Evolutionary conservation across 495 filamentous ascomycete species (phyloP).

Genomic region (Neurospora africana): DNA sequence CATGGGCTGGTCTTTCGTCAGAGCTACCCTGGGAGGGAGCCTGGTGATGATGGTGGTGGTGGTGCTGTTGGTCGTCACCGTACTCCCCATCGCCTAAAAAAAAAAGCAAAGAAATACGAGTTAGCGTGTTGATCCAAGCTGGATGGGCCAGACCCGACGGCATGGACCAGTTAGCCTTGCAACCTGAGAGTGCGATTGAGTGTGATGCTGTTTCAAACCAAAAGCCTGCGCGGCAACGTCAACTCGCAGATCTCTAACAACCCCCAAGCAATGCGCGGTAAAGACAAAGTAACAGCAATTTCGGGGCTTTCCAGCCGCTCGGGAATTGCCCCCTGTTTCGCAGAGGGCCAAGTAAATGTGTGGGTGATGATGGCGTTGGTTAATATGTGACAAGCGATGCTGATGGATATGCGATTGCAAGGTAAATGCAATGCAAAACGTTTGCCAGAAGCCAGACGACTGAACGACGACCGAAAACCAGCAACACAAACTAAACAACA

Average conservation of each 20-base stretch:
- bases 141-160: not conserved
- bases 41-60: conserved; percentile 47
- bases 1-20: conserved; percentile 64
- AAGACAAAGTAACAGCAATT: not conserved
- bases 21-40: conserved; percentile 32
- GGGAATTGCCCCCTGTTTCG: conserved; percentile 9
- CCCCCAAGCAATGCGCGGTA: conserved; percentile 6
- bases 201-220: conserved; percentile 22
- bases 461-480: conserved; percentile 29
- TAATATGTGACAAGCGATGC: conserved; percentile 30
- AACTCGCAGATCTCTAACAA: conserved; percentile 20
- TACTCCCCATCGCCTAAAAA: conserved; percentile 44
- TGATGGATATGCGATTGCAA: conserved; percentile 18
- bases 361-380: conserved; percentile 23
- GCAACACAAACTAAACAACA: conserved; percentile 29
- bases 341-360: conserved; percentile 6
- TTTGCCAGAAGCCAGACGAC: conserved; percentile 29
- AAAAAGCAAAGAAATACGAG: conserved; percentile 15
- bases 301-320: not conserved
- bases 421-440: conserved; percentile 18
- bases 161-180: not conserved
- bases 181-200: conserved; percentile 12
- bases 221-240: conserved; percentile 16
- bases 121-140: conserved; percentile 12
- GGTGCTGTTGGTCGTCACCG: conserved; percentile 46